Evolutionary conservation across 2,329 filamentous ascomycete genomes (phyloP).

Genomic region (Bipolaris cookei): DNA sequence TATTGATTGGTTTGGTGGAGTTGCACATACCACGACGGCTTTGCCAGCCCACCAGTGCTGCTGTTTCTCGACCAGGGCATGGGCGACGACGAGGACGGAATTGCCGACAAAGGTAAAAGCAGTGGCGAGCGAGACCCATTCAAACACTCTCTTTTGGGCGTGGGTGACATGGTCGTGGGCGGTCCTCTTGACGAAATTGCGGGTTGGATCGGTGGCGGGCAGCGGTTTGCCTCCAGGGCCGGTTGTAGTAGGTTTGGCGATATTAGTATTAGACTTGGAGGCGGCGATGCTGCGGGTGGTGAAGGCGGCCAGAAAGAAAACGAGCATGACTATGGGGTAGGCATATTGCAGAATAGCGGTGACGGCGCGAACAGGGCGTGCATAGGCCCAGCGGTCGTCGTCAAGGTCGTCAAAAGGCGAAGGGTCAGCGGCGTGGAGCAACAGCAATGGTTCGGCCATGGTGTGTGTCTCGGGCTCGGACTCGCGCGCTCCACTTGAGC

Average conservation of each 20-base stretch:
- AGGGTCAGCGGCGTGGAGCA: slow-evolving; percentile 15
- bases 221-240: slow-evolving; percentile 91
- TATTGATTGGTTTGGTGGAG: background rate
- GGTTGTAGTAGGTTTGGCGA: slow-evolving; percentile 58
- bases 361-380: slow-evolving; percentile 24
- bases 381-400: slow-evolving; percentile 27
- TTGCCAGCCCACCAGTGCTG: slow-evolving; percentile 84
- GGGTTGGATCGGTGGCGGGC: slow-evolving; percentile 65
- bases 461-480: slow-evolving; percentile 1
- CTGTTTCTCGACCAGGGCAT: slow-evolving; percentile 70
- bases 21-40: slow-evolving; percentile 69
- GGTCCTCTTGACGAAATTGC: slow-evolving; percentile 54
- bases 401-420: slow-evolving; percentile 16
- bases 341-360: slow-evolving; percentile 58
- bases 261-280: slow-evolving; percentile 53
- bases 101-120: slow-evolving; percentile 78
- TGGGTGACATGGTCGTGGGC: slow-evolving; percentile 65
- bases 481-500: slow-evolving; percentile 20
- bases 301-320: slow-evolving; percentile 69
- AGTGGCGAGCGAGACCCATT: slow-evolving; percentile 73
- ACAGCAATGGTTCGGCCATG: slow-evolving; percentile 29
- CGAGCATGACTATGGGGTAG: slow-evolving; percentile 68
- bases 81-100: slow-evolving; percentile 73
- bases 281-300: slow-evolving; percentile 65
- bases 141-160: slow-evolving; percentile 74